Base-by-base conservation (phyloP, 2,329 filamentous ascomycete genomes). In the Talaromyces marneffei region DNA sequence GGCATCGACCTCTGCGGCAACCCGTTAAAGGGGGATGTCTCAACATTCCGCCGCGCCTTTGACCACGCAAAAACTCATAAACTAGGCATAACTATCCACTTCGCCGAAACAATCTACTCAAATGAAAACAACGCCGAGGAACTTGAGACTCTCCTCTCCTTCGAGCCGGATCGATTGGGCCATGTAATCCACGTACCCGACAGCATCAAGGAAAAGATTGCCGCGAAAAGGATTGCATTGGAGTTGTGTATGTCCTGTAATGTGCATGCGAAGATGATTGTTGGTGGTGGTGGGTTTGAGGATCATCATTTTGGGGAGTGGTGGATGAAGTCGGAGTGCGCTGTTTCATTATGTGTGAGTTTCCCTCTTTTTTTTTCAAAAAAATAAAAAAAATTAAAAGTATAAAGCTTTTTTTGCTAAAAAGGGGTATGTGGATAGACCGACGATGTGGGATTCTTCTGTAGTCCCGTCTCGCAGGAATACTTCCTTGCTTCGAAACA, bases 221-320 rank as follows among this genome's bases (percentile, higher is more conserved):
- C 76, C 10, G 67, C 71, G 50, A 77, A 79, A 12, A 79, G 79
- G 1, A 70, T 92, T 29, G 89, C 87, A 2, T 73, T 94, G 12
- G 90, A 94, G 74, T 71, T 94, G 39, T 94, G 90, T 64, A 76
- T 94, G 63, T 91, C 87, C 66, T 93, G 90, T 73, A 94, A 94
- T 68, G 89, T 94, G 1, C 84, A 87, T 66, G 88, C 88, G 1
- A 86, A 85, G 65, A 86, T 94, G 85, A 86, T 88, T 23, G 4
- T 88, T 52, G 27, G 29, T 56, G 76, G 79, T 1, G 87, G 88
- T 0, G 83, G 85, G 1, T 83, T 82, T 67, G 68, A 82, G 61
- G 85, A 85, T 54, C 90, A 94, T 73, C 90, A 94, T 76, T 92
- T 94, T 74, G 86, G 87, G 14, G 82, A 85, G 68, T 94, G 90